Conservation (phyloP, 1,139 yeast species). For the Saccharomycopsis crataegensis region DNA sequence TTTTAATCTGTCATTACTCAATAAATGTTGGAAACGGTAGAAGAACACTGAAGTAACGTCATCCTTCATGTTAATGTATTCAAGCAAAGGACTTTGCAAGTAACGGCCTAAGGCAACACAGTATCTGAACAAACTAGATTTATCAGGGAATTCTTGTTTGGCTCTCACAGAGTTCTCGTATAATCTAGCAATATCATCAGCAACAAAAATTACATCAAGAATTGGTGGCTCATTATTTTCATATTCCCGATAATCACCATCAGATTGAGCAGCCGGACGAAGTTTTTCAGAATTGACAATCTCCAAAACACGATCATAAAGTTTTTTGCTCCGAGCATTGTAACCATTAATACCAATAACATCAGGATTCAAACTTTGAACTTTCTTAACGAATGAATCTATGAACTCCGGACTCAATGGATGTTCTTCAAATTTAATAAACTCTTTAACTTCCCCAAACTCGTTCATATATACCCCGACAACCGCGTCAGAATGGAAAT, state of each 20-base stretch:
- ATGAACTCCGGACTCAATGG: constrained; percentile 51
- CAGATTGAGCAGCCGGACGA: constrained; percentile 22
- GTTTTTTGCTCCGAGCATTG: constrained; percentile 61
- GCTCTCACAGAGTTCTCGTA: constrained; percentile 80
- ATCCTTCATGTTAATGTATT: constrained; percentile 73
- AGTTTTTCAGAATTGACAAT: constrained; percentile 53
- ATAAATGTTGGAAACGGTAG: constrained; percentile 66
- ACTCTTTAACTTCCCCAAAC: constrained; percentile 69
- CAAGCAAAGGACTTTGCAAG: constrained; percentile 83
- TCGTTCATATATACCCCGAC: constrained; percentile 76
- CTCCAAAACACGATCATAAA: constrained; percentile 50
- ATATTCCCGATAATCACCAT: constrained; percentile 19
- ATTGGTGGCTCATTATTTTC: constrained; percentile 32
- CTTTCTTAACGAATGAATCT: constrained; percentile 49
- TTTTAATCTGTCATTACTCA: constrained; percentile 55
- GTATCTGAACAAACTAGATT: constrained; percentile 74
- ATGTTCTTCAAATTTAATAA: constrained; percentile 68
- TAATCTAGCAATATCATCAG: constrained; percentile 88
- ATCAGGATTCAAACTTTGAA: constrained; percentile 60
- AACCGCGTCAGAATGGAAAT: constrained; percentile 73
- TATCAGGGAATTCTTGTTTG: constrained; percentile 74
- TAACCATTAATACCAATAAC: constrained; percentile 87
- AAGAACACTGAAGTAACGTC: constrained; percentile 67
- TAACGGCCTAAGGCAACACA: constrained; percentile 87
- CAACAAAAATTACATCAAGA: constrained; percentile 68